These are phyloP conservation scores for Apiospora saccharicola DNA, from an alignment of 2,329 filamentous ascomycete species.

Conservation along the genomic window DNA sequence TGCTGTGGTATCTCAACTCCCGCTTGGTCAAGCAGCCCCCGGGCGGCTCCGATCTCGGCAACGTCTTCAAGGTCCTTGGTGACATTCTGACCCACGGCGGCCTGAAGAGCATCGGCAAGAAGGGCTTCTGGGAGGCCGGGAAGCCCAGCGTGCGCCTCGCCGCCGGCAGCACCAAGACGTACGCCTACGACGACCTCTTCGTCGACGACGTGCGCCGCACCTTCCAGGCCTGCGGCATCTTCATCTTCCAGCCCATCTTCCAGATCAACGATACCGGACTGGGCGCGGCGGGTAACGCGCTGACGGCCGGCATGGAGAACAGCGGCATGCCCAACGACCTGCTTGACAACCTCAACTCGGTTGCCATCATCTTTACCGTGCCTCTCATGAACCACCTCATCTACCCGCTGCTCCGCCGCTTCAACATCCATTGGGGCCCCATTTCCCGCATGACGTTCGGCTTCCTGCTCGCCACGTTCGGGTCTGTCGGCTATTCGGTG, in stretches of 20 bases:
- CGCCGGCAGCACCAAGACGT: constrained; percentile 46
- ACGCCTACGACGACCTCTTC: constrained; percentile 69
- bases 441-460: constrained; percentile 64
- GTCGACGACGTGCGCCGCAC: constrained; percentile 70
- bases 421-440: constrained; percentile 62
- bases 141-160: constrained; percentile 62
- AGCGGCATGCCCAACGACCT: constrained; percentile 65
- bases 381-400: constrained; percentile 58
- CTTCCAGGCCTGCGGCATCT: constrained; percentile 67
- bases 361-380: constrained; percentile 64
- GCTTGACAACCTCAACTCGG: constrained; percentile 64
- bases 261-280: constrained; percentile 56
- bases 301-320: constrained; percentile 51
- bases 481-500: constrained; percentile 51
- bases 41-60: constrained; percentile 53
- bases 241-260: constrained; percentile 58
- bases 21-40: constrained; percentile 53
- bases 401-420: constrained; percentile 63
- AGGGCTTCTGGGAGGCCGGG: constrained; percentile 65
- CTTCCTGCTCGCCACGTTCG: constrained; percentile 60
- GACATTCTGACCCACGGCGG: constrained; percentile 48
- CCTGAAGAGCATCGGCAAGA: constrained; percentile 46
- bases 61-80: constrained; percentile 51
- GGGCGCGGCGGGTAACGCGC: constrained; percentile 53
- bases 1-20: constrained; percentile 52